Evolutionary conservation across 768 basidiomycete species (phyloP).

Genomic region (Boletus sp.): DNA sequence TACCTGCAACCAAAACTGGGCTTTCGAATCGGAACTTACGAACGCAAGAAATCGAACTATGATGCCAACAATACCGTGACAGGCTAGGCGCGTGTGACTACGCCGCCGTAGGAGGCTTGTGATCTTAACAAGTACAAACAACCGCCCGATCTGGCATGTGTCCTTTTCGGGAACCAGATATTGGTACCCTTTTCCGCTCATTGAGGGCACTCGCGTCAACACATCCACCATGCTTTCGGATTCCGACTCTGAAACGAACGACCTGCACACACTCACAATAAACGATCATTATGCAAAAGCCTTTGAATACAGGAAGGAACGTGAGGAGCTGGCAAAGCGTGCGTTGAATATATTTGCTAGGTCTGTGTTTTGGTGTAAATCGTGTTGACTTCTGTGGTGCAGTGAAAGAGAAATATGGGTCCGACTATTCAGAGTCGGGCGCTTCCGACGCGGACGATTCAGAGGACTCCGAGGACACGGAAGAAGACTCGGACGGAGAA

Average conservation of each 20-base stretch:
- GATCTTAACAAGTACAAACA: not conserved
- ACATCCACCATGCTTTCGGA: constrained; percentile 44
- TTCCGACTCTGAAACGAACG: constrained; percentile 46
- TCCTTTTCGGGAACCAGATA: not conserved
- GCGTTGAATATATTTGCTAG: constrained; percentile 27
- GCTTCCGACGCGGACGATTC: constrained; percentile 34
- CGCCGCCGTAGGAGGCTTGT: no score
- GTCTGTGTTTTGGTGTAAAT: not conserved
- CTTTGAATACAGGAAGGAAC: constrained; percentile 78
- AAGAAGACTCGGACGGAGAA: constrained; percentile 94
- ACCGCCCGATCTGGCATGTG: not conserved
- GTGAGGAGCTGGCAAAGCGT: constrained; percentile 82
- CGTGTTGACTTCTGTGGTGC: not conserved
- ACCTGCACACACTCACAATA: constrained; percentile 54
- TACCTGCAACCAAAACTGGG: no score
- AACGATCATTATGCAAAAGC: constrained; percentile 81
- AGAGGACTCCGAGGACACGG: constrained; percentile 67
- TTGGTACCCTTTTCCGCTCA: not conserved
- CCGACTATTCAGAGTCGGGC: constrained; percentile 48
- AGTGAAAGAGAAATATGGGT: constrained; percentile 91
- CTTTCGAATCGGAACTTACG: no score
- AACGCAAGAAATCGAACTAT: no score
- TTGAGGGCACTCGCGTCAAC: not conserved
- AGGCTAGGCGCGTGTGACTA: no score
- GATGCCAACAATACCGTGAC: no score